Conservation (phyloP, 768 basidiomycete species). For the Leucogyrophana mollusca region DNA sequence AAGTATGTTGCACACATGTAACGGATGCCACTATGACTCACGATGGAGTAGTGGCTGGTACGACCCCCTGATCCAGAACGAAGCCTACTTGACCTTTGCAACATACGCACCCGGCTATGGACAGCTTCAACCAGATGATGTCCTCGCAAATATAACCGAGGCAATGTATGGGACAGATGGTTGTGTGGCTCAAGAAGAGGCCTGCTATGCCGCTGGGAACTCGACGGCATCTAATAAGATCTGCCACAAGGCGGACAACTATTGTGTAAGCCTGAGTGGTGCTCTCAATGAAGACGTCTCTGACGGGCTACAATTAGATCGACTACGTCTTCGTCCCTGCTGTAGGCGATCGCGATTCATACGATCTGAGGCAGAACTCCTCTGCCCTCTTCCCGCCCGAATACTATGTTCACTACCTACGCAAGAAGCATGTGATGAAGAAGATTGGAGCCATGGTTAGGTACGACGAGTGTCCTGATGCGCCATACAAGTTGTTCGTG, state of each 20-base stretch:
- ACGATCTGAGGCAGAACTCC: slow-evolving; percentile 59
- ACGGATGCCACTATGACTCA: neutral
- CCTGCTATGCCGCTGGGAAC: slow-evolving; percentile 56
- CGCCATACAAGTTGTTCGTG: slow-evolving; percentile 40
- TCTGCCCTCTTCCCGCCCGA: slow-evolving; percentile 55
- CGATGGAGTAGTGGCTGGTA: slow-evolving; percentile 52
- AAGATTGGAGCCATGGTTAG: slow-evolving; percentile 51
- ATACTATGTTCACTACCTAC: slow-evolving; percentile 50
- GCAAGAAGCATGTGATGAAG: slow-evolving; percentile 30
- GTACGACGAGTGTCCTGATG: slow-evolving; percentile 50
- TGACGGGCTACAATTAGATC: slow-evolving; percentile 26
- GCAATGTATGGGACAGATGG: slow-evolving; percentile 48
- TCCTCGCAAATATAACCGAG: slow-evolving; percentile 45
- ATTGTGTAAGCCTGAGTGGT: slow-evolving; percentile 46
- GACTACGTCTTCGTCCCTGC: slow-evolving; percentile 50
- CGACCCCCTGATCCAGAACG: slow-evolving; percentile 62
- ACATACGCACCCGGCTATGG: slow-evolving; percentile 66
- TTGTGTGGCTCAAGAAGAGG: slow-evolving; percentile 52
- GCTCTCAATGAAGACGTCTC: neutral
- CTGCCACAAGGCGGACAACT: slow-evolving; percentile 50
- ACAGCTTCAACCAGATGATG: slow-evolving; percentile 48
- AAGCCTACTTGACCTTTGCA: slow-evolving; percentile 61
- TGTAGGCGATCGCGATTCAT: slow-evolving; percentile 48
- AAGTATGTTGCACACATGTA: slow-evolving; percentile 35
- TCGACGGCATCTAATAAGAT: slow-evolving; percentile 44